Percentiles rank a stretch among this genome's conserved stretches.
These are phyloP conservation scores for Candida khao-thaluensis DNA, from an alignment of 805 yeast species.

Conservation along the genomic window DNA sequence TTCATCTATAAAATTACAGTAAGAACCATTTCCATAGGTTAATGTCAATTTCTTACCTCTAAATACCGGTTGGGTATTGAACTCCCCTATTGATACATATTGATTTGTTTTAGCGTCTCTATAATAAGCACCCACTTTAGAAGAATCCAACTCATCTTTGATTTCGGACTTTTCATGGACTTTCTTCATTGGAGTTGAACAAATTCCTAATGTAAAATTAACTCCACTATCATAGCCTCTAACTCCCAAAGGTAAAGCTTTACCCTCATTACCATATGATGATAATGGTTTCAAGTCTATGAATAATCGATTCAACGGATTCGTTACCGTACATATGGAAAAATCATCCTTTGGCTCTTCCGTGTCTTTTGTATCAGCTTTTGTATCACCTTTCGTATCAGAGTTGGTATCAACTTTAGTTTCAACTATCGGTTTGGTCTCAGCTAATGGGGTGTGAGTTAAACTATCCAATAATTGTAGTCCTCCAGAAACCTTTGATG, in stretches of 20 bases:
- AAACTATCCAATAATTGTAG: slow-evolving; percentile 1
- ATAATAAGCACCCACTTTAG: slow-evolving; percentile 43
- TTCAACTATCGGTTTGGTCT: neutral
- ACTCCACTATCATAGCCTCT: slow-evolving; percentile 66
- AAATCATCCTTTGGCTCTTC: neutral
- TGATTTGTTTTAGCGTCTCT: slow-evolving; percentile 35
- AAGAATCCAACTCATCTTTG: slow-evolving; percentile 41
- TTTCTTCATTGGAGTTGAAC: slow-evolving; percentile 47
- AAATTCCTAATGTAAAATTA: slow-evolving; percentile 60
- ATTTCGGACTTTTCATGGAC: slow-evolving; percentile 40
- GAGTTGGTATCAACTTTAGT: neutral
- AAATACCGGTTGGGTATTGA: slow-evolving; percentile 58
- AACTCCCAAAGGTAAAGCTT: slow-evolving; percentile 57
- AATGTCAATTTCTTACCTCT: slow-evolving; percentile 70
- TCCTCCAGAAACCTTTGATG: slow-evolving; percentile 1
- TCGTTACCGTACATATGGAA: slow-evolving; percentile 37
- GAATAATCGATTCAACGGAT: slow-evolving; percentile 46
- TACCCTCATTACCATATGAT: slow-evolving; percentile 46
- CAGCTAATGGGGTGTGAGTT: slow-evolving; percentile 1
- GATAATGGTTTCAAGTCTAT: slow-evolving; percentile 52
- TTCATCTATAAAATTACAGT: slow-evolving; percentile 44
- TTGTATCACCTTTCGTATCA: neutral
- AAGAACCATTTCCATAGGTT: slow-evolving; percentile 68
- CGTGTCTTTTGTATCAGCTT: neutral
- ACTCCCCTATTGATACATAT: slow-evolving; percentile 53